Percentiles rank a stretch among this genome's conserved stretches.
These are phyloP conservation scores for Sarcocystis neurona DNA, from an alignment of 169 alveolate genomes.

Conservation along the genomic window DNA sequence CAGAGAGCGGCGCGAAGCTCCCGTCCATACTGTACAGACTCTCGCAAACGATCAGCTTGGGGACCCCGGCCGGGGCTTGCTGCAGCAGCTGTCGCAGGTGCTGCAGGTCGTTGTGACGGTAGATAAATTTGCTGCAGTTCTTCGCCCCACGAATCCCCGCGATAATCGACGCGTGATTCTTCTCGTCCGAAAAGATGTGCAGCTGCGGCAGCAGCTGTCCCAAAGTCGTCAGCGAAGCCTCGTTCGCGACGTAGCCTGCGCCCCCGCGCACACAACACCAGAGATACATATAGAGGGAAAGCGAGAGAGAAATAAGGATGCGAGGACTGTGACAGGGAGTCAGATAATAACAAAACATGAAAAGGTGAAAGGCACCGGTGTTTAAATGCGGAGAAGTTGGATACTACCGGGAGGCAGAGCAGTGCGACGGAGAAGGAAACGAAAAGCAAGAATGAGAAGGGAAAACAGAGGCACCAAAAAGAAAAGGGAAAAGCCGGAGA, in stretches of 20 bases:
- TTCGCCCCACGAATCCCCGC: constrained; percentile 83
- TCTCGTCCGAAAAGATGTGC: constrained; percentile 82
- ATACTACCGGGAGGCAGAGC: background rate
- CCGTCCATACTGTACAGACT: constrained; percentile 89
- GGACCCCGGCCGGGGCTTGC: constrained; percentile 69
- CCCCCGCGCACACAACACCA: too few species aligned
- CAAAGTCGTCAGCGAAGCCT: constrained; percentile 82
- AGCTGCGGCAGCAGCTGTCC: constrained; percentile 77
- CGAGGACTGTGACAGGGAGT: background rate
- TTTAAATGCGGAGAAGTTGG: background rate
- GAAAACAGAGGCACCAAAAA: background rate
- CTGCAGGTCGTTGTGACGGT: constrained; percentile 77
- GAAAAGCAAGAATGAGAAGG: background rate
- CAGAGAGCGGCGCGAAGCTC: constrained; percentile 75
- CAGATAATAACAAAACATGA: background rate
- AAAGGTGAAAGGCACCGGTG: background rate
- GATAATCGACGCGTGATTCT: constrained; percentile 89
- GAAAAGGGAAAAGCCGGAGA: background rate
- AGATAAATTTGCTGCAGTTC: constrained; percentile 71
- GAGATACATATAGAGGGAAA: background rate
- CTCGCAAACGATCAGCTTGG: constrained; percentile 85
- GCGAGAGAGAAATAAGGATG: background rate
- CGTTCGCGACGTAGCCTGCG: constrained; percentile 87
- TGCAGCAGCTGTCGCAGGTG: constrained; percentile 74
- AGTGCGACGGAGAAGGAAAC: background rate